phyloP scores from a whole-genome alignment of 2,329 filamentous ascomycete genomes.

The Purpureocillium takamizusanense region DNA sequence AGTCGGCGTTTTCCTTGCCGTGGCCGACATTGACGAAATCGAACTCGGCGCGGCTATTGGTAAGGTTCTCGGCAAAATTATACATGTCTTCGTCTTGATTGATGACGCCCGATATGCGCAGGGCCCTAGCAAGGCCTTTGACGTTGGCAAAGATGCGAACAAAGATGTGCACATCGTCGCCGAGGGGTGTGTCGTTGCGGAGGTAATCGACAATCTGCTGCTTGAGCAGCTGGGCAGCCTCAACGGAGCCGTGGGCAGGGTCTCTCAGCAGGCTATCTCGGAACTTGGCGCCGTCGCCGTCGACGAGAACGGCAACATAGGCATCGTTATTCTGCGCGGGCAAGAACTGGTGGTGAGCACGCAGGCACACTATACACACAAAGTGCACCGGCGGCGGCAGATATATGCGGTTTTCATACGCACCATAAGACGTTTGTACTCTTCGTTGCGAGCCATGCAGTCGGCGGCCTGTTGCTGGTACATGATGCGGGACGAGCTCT shows the following conservation, averaged over 20 bases:
- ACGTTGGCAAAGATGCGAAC: not conserved
- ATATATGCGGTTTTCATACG: no score
- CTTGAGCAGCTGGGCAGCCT: not conserved
- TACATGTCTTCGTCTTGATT: not conserved
- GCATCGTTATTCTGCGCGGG: not conserved
- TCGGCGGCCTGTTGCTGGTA: no score
- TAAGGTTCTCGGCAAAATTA: not conserved
- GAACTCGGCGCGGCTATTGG: constrained; percentile 1
- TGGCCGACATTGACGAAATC: constrained; percentile 1
- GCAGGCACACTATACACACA: no score
- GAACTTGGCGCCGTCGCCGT: not conserved
- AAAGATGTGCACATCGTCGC: not conserved
- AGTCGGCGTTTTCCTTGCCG: constrained; percentile 1
- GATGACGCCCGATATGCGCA: not conserved
- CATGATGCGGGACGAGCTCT: no score
- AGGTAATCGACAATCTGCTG: not conserved
- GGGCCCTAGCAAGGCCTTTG: not conserved
- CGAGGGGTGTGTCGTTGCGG: not conserved
- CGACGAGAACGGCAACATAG: not conserved
- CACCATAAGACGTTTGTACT: no score
- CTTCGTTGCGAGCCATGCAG: no score
- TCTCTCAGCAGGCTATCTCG: not conserved
- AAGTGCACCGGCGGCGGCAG: no score
- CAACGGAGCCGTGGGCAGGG: not conserved
- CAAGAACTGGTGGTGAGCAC: no score